Conservation (phyloP, 495 filamentous ascomycete genomes). For the Penicillium crystallinum region DNA sequence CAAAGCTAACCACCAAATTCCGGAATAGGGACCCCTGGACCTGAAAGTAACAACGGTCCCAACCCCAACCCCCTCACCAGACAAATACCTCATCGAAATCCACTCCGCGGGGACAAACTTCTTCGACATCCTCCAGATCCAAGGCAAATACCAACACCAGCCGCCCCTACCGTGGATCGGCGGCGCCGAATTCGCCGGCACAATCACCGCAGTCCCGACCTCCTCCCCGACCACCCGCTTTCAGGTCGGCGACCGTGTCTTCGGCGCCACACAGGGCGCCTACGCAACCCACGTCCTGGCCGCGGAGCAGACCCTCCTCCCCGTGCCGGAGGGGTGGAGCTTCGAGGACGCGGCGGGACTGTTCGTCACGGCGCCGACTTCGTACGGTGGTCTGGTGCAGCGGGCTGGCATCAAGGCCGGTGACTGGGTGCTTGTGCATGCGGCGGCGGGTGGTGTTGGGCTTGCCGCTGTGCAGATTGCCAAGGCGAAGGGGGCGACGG, state of each 20-base stretch:
- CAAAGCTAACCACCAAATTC: slow-evolving; percentile 7
- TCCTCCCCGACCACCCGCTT: slow-evolving; percentile 44
- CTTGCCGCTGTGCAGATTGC: slow-evolving; percentile 90
- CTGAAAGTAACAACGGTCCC: slow-evolving; percentile 70
- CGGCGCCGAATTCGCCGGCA: slow-evolving; percentile 81
- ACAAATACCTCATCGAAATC: slow-evolving; percentile 84
- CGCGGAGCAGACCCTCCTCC: slow-evolving; percentile 59
- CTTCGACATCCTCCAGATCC: slow-evolving; percentile 90
- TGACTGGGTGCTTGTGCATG: slow-evolving; percentile 87
- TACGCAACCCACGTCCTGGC: slow-evolving; percentile 74
- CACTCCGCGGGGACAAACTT: slow-evolving; percentile 90
- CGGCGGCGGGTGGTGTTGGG: slow-evolving; percentile 88
- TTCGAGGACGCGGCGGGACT: slow-evolving; percentile 82
- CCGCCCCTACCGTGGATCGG: slow-evolving; percentile 78
- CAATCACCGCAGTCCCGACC: slow-evolving; percentile 60
- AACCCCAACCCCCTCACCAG: slow-evolving; percentile 58
- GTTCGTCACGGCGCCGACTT: slow-evolving; percentile 87
- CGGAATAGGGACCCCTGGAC: slow-evolving; percentile 62
- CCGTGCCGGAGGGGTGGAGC: slow-evolving; percentile 73
- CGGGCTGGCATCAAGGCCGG: slow-evolving; percentile 70
- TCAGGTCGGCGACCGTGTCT: slow-evolving; percentile 74
- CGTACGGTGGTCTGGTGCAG: slow-evolving; percentile 77
- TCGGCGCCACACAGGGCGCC: slow-evolving; percentile 80
- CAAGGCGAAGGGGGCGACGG: slow-evolving; percentile 82
- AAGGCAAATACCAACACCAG: slow-evolving; percentile 70